Evolutionary conservation across 2,329 filamentous ascomycete species (phyloP).

Genomic region (Dothistroma septosporum): DNA sequence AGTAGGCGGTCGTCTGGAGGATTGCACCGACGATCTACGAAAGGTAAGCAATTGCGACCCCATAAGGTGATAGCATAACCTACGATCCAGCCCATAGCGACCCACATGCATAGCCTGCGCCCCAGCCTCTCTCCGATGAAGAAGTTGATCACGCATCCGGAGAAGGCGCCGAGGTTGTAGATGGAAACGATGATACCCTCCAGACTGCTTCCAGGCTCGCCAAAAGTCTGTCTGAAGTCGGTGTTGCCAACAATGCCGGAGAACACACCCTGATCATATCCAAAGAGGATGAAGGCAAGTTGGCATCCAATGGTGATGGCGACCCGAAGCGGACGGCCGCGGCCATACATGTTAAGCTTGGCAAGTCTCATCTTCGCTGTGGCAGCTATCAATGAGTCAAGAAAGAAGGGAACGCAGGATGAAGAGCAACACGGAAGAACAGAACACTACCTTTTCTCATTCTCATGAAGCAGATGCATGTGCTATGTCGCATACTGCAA

Average conservation of each 20-base stretch:
- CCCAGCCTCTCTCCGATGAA: constrained; percentile 47
- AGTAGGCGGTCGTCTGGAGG: constrained; percentile 44
- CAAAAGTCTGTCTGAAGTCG: constrained; percentile 39
- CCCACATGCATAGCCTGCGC: constrained; percentile 47
- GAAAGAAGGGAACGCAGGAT: background rate
- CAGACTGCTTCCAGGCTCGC: constrained; percentile 36
- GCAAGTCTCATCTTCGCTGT: constrained; percentile 14
- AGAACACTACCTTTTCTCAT: background rate
- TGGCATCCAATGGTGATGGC: constrained; percentile 34
- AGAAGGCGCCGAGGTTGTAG: constrained; percentile 58
- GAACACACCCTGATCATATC: constrained; percentile 29
- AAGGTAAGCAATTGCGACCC: background rate
- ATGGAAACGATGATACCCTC: constrained; percentile 47
- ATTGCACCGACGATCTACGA: constrained; percentile 40
- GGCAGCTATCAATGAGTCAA: background rate
- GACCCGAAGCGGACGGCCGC: constrained; percentile 27
- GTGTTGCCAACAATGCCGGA: constrained; percentile 41
- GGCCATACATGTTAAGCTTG: constrained; percentile 29
- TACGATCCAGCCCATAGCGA: constrained; percentile 43
- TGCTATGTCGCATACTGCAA: constrained; percentile 1
- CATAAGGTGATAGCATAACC: constrained; percentile 7
- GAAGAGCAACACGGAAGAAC: background rate
- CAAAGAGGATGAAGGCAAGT: constrained; percentile 34
- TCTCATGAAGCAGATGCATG: background rate
- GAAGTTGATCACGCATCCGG: constrained; percentile 52